Percentiles rank a stretch among this genome's conserved stretches.
Conservation (phyloP, 2,329 filamentous ascomycete species). For the Lasiodiplodia citricola region DNA sequence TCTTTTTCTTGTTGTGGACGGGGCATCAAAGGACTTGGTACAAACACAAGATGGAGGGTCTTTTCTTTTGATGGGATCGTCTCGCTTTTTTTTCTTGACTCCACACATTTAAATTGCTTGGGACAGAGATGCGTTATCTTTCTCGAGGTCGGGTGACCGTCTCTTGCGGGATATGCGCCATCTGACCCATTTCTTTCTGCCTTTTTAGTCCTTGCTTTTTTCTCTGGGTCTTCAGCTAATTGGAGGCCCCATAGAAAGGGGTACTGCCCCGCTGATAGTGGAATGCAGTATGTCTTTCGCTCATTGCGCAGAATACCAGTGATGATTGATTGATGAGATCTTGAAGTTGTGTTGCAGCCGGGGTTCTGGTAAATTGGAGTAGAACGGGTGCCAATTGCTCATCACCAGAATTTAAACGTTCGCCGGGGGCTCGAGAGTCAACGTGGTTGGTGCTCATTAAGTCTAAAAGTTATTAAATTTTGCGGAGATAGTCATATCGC, state of each 20-base stretch:
- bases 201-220: neutral
- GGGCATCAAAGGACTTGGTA: neutral
- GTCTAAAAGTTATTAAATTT: neutral
- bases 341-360: too few relatives aligned
- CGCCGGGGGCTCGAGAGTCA: neutral
- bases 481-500: conserved; percentile 12
- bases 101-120: neutral
- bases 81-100: neutral
- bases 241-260: neutral
- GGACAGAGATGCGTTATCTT: conserved; percentile 6
- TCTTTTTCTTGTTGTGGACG: too few relatives aligned
- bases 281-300: neutral
- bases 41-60: neutral
- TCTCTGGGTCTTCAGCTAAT: neutral
- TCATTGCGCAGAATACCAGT: neutral
- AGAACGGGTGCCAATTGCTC: too few relatives aligned
- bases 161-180: neutral
- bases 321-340: neutral
- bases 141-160: conserved; percentile 15
- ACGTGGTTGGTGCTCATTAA: neutral
- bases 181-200: neutral
- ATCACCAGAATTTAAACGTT: too few relatives aligned
- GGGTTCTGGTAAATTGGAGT: too few relatives aligned
- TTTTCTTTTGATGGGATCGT: neutral
- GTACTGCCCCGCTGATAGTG: neutral